Conservation (phyloP, 2,329 filamentous ascomycete genomes). For the Phialophora macrospora region DNA sequence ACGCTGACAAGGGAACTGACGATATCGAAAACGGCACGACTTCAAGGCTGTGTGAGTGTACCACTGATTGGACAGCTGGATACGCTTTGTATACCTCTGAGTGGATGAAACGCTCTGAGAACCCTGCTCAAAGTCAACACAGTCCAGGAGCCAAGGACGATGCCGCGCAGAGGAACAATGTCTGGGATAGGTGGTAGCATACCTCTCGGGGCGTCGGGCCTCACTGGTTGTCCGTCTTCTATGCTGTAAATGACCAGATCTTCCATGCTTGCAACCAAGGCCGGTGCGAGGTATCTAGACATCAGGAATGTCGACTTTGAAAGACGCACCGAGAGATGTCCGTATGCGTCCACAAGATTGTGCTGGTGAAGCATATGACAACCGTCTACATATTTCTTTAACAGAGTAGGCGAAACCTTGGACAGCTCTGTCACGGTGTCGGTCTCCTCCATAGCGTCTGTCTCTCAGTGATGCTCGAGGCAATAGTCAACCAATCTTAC, state of each 20-base stretch:
- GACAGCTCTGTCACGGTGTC: slow-evolving; percentile 7
- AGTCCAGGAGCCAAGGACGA: not conserved
- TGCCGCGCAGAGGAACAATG: too few species aligned
- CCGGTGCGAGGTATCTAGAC: slow-evolving; percentile 13
- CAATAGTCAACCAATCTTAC: too few species aligned
- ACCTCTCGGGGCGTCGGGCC: slow-evolving; percentile 13
- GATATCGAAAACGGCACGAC: slow-evolving; percentile 15
- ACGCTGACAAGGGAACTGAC: slow-evolving; percentile 1
- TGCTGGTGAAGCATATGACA: slow-evolving; percentile 19
- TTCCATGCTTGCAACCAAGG: slow-evolving; percentile 8
- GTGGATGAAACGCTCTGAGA: slow-evolving; percentile 17
- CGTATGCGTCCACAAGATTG: slow-evolving; percentile 14
- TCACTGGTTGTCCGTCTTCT: slow-evolving; percentile 14
- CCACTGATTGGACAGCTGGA: slow-evolving; percentile 13
- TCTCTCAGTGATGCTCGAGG: not conserved
- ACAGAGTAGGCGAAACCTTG: slow-evolving; percentile 3
- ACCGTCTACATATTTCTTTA: slow-evolving; percentile 7
- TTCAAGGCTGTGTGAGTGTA: slow-evolving; percentile 9
- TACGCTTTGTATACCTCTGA: slow-evolving; percentile 17
- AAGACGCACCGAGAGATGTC: slow-evolving; percentile 8
- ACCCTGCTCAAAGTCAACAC: slow-evolving; percentile 1
- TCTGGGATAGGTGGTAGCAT: not conserved
- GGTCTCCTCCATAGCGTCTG: not conserved
- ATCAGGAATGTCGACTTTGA: slow-evolving; percentile 13
- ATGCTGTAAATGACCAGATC: slow-evolving; percentile 12